Evolutionary conservation across 139 green algal genomes (phyloP).

Genomic region (Micractinium conductrix): DNA sequence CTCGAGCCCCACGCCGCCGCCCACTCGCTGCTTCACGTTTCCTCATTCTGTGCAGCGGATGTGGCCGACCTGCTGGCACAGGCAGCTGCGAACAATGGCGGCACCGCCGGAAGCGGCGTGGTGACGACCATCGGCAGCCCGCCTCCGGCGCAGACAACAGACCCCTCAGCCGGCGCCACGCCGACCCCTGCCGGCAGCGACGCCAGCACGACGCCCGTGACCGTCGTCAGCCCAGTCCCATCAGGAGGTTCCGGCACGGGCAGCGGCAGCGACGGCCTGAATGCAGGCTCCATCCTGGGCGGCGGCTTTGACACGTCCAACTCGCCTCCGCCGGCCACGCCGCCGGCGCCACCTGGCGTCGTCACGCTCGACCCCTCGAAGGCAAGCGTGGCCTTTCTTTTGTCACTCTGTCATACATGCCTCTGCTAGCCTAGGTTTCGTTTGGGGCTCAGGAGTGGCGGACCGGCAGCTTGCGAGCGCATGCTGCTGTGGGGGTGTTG

Average conservation of each 20-base stretch:
- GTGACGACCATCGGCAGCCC: not conserved
- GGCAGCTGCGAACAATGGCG: not conserved
- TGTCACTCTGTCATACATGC: too few relatives aligned
- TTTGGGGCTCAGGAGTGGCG: too few relatives aligned
- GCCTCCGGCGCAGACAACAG: not conserved
- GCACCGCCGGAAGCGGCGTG: not conserved
- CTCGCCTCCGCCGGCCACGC: not conserved
- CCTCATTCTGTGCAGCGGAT: too few relatives aligned
- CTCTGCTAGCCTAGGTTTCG: too few relatives aligned
- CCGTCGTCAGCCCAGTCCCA: too few relatives aligned
- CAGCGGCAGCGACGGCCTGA: constrained; percentile 3
- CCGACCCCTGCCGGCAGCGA: not conserved
- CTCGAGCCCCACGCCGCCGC: not conserved
- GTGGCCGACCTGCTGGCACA: constrained; percentile 3
- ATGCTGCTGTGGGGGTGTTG: too few relatives aligned
- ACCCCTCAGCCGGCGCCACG: not conserved
- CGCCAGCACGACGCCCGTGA: not conserved
- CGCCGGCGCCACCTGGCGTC: constrained; percentile 4
- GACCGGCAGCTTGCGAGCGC: too few relatives aligned
- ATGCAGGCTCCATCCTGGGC: constrained; percentile 10
- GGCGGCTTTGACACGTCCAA: not conserved
- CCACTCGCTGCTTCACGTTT: not conserved
- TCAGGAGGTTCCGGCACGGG: too few relatives aligned
- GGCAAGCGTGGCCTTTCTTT: too few relatives aligned
- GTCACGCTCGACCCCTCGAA: not conserved